Conservation (phyloP, 768 basidiomycete species). For the Suillus subluteus region DNA sequence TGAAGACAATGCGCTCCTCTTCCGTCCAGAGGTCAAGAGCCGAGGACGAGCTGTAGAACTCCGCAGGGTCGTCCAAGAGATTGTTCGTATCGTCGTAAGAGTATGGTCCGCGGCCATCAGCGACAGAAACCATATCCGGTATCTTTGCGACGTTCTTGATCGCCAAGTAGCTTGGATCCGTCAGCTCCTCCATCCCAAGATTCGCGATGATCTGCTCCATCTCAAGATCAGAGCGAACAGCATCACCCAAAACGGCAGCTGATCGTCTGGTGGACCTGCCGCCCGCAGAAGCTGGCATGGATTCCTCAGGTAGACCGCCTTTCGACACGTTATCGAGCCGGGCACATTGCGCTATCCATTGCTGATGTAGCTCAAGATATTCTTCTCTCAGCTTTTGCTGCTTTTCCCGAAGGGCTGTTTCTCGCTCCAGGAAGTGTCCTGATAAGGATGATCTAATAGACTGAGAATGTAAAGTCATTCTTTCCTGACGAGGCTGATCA, state of each 20-base stretch:
- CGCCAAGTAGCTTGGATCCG: constrained; percentile 91
- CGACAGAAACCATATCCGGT: constrained; percentile 87
- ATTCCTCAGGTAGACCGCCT: constrained; percentile 39
- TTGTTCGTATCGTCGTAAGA: constrained; percentile 87
- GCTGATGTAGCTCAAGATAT: constrained; percentile 68
- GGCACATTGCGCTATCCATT: constrained; percentile 74
- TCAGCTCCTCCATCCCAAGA: constrained; percentile 87
- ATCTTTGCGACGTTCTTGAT: constrained; percentile 82
- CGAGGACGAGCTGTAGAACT: constrained; percentile 74
- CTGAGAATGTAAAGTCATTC: constrained; percentile 40
- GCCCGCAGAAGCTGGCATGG: constrained; percentile 38
- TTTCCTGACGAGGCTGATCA: constrained; percentile 37
- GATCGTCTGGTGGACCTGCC: constrained; percentile 75
- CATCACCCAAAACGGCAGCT: constrained; percentile 75
- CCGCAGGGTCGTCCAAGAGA: constrained; percentile 71
- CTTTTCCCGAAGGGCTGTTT: constrained; percentile 56
- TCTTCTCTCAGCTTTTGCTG: constrained; percentile 58
- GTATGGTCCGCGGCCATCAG: constrained; percentile 60
- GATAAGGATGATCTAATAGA: constrained; percentile 52
- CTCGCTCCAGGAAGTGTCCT: constrained; percentile 57
- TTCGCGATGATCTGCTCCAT: constrained; percentile 98
- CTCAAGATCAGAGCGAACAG: constrained; percentile 92
- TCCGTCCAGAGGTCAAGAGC: constrained; percentile 89
- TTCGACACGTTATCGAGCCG: constrained; percentile 59
- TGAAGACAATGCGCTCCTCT: constrained; percentile 77